Conservation (phyloP, 805 yeast species). For the Barnettozyma wickerhamii region DNA sequence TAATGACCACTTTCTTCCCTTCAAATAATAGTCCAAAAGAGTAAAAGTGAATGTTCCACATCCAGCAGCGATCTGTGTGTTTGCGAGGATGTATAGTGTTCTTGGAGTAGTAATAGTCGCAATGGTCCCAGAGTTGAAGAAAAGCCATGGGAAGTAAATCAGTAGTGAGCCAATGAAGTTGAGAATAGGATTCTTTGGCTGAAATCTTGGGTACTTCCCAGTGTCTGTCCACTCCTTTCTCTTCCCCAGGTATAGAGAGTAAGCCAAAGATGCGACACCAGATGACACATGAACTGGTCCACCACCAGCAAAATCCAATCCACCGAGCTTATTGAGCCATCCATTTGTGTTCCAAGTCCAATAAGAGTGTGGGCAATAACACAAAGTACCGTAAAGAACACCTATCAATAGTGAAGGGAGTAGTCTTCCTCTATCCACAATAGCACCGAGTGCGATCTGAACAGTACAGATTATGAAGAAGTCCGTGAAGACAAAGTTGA, state of each 20-base stretch:
- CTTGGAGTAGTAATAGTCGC: conserved; percentile 90
- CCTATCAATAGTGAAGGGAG: conserved; percentile 95
- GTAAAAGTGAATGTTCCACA: conserved; percentile 92
- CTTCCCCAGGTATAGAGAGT: conserved; percentile 87
- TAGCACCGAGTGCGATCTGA: conserved; percentile 86
- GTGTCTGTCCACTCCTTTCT: conserved; percentile 71
- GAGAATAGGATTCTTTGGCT: conserved; percentile 87
- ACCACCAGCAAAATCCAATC: conserved; percentile 96
- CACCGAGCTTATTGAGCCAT: conserved; percentile 80
- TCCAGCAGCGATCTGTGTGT: conserved; percentile 92
- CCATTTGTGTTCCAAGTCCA: conserved; percentile 96
- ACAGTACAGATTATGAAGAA: conserved; percentile 87
- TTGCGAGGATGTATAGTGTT: conserved; percentile 89
- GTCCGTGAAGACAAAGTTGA: conserved; percentile 75
- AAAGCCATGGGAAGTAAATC: conserved; percentile 99
- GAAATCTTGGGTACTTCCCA: conserved; percentile 75
- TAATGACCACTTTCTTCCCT: conserved; percentile 73
- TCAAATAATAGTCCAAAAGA: conserved; percentile 64
- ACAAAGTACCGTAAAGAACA: conserved; percentile 91
- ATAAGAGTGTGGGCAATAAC: conserved; percentile 93
- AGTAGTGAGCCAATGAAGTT: conserved; percentile 92
- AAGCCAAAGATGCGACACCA: conserved; percentile 91
- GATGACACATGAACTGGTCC: conserved; percentile 96
- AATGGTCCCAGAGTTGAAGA: conserved; percentile 97
- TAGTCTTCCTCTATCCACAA: conserved; percentile 94